A percentile compares a stretch with the other conserved stretches of the same genome.
These are phyloP conservation scores for Baeospora myosura DNA, from an alignment of 1,284 basidiomycete species.

Conservation along the genomic window DNA sequence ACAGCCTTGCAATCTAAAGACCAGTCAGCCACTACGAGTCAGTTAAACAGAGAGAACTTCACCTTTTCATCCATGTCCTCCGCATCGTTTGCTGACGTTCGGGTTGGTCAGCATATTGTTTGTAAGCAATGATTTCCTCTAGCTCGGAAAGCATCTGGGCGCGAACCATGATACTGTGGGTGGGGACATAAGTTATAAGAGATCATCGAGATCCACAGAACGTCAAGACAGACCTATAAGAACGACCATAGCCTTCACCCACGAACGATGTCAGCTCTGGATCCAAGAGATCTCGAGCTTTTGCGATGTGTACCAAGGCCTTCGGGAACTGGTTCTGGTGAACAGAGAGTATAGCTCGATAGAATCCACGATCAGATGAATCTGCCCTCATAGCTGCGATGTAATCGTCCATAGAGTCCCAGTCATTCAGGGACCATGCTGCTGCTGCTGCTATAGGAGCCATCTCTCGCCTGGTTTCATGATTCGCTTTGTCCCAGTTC, in stretches of 20 bases:
- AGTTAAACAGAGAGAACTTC: conserved; percentile 12
- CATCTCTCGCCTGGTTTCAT: conserved; percentile 86
- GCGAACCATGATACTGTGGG: conserved; percentile 91
- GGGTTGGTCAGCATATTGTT: conserved; percentile 89
- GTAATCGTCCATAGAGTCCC: conserved; percentile 98
- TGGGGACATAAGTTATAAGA: conserved; percentile 13
- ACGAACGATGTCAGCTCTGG: conserved; percentile 89
- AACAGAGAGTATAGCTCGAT: conserved; percentile 90
- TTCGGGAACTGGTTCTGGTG: conserved; percentile 95
- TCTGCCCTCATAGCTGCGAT: conserved; percentile 92
- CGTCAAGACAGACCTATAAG: conserved; percentile 74
- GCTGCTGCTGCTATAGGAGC: conserved; percentile 96
- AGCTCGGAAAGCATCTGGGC: conserved; percentile 99
- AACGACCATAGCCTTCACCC: conserved; percentile 92
- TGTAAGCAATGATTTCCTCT: conserved; percentile 96
- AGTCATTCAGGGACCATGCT: conserved; percentile 94
- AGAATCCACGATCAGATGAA: conserved; percentile 93
- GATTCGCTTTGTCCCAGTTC: conserved; percentile 78
- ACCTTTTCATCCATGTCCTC: conserved; percentile 94
- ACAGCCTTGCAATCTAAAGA: conserved; percentile 82
- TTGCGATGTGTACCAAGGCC: conserved; percentile 85
- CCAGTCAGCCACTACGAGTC: neutral
- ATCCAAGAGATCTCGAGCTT: conserved; percentile 91
- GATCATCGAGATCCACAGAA: conserved; percentile 3
- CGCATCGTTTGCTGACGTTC: conserved; percentile 83